Conservation (phyloP, 352 stramenopile species). For the Phytophthora sp. region DNA sequence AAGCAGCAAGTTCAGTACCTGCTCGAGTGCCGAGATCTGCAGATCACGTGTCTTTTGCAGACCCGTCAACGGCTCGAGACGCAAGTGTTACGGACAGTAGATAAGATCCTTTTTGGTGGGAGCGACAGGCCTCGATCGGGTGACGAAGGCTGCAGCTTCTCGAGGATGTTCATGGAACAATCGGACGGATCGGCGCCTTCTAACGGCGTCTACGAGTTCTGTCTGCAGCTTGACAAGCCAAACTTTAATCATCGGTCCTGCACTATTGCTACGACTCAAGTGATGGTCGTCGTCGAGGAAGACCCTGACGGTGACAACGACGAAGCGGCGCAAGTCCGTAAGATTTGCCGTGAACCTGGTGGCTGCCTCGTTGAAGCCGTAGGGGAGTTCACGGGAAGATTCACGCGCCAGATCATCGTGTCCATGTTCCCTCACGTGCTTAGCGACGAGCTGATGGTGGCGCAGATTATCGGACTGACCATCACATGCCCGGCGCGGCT, state of each 20-base stretch:
- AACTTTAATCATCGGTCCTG: conserved; percentile 38
- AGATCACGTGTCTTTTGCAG: conserved; percentile 27
- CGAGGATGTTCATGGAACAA: conserved; percentile 37
- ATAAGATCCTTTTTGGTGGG: conserved; percentile 33
- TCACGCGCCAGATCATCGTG: conserved; percentile 36
- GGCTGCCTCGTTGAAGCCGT: conserved; percentile 32
- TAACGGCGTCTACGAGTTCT: conserved; percentile 37
- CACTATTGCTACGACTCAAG: conserved; percentile 36
- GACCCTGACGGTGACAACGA: conserved; percentile 28
- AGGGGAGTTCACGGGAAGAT: conserved; percentile 29
- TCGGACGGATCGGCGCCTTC: conserved; percentile 20
- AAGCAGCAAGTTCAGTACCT: conserved; percentile 40
- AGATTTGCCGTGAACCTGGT: conserved; percentile 17
- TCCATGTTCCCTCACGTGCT: conserved; percentile 36
- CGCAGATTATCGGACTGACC: conserved; percentile 28
- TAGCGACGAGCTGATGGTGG: conserved; percentile 33
- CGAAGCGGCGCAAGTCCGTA: conserved; percentile 18
- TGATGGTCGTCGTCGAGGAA: conserved; percentile 26
- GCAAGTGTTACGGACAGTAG: conserved; percentile 20
- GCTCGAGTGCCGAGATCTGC: conserved; percentile 28
- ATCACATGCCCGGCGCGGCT: conserved; percentile 28
- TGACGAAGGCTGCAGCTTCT: conserved; percentile 38
- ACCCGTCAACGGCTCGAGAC: conserved; percentile 26
- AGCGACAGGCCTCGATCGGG: conserved; percentile 15
- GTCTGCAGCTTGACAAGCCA: conserved; percentile 31